Base-by-base conservation (phyloP, 768 basidiomycete genomes). In the Tulasnella calospora region DNA sequence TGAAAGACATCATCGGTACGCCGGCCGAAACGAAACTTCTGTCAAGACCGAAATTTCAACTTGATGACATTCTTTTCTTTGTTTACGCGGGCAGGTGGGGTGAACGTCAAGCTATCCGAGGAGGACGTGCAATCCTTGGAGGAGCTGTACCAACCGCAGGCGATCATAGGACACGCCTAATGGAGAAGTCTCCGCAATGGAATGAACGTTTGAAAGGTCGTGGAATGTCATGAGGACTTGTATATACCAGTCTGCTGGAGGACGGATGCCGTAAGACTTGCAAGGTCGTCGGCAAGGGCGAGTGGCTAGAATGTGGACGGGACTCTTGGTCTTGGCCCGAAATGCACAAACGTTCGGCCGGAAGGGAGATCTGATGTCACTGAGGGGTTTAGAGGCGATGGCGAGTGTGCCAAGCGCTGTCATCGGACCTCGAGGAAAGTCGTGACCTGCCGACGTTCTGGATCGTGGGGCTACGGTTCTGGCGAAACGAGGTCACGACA, bases 91-190 rank as follows among this genome's bases (percentile, higher is more conserved):
- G 12, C 23, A 77, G 76, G 10, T 40, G 76, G 36, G 36, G 76
- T 77, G 5, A 33, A 77, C 8, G 76, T 77, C 40, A 77, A 36
- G 30, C 38, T 77, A 33, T 36, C 33, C n/a, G 30, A 73, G 40
- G 76, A 77, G 35, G 76, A 77, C 21, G 57, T 77, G 21, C 35
- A 15, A 38, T 77, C 40, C 69, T 40, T 77, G 76, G 76, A 77
- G 61, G 76, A 77, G 46, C 76, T 55, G 55, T 77, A 77, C 67
- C 33, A 40, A 33, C 76, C 76, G 27, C 76, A 77, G 27, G 46
- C 57, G 38, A 77, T 77, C 69, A 77, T 77, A 35, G 76, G 76
- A 44, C 76, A 77, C 46, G 61, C 57, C 38, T 77, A 23, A 36
- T 36, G 36, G 33, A 40, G 71, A 27, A 33, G 44, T 46, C 44